phyloP scores from a whole-genome alignment of 2,329 filamentous ascomycete species.

The Spiromastix sp. region DNA sequence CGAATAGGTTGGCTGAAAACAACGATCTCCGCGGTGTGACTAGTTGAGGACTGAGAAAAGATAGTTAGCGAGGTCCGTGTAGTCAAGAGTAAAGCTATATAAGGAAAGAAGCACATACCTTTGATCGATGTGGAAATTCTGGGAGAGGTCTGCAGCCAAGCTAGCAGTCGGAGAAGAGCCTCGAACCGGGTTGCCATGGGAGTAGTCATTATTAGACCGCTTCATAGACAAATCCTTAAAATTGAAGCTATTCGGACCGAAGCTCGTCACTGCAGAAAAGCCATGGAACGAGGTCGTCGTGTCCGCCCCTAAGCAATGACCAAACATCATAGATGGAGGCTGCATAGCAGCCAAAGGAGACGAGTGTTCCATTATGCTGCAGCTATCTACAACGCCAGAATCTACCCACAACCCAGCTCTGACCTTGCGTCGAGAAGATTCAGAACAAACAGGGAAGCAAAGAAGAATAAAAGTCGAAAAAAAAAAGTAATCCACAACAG shows the following conservation, averaged over 20 bases:
- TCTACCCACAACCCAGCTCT: not conserved
- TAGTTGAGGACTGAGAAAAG: slow-evolving; percentile 58
- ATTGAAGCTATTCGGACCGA: slow-evolving; percentile 59
- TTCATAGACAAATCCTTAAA: slow-evolving; percentile 67
- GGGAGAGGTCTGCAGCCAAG: slow-evolving; percentile 84
- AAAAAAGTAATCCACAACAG: too few relatives aligned
- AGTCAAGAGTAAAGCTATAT: slow-evolving; percentile 12
- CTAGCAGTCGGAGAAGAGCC: slow-evolving; percentile 87
- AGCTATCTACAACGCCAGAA: not conserved
- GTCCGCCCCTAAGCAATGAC: slow-evolving; percentile 52
- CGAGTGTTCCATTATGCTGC: slow-evolving; percentile 69
- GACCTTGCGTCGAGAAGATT: too few relatives aligned
- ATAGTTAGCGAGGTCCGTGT: not conserved
- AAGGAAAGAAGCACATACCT: slow-evolving; percentile 51
- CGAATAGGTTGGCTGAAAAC: slow-evolving; percentile 64
- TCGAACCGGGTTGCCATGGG: slow-evolving; percentile 63
- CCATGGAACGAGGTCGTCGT: slow-evolving; percentile 42
- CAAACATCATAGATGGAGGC: slow-evolving; percentile 53
- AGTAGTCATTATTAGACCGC: slow-evolving; percentile 63
- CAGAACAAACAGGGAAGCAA: too few relatives aligned
- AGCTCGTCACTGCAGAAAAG: slow-evolving; percentile 43
- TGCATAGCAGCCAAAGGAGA: slow-evolving; percentile 92
- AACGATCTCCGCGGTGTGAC: slow-evolving; percentile 75
- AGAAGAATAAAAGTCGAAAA: too few relatives aligned
- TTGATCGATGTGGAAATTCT: slow-evolving; percentile 93